Evolutionary conservation across 352 stramenopile genomes (phyloP).

Genomic region (Phytophthora citrophthora): DNA sequence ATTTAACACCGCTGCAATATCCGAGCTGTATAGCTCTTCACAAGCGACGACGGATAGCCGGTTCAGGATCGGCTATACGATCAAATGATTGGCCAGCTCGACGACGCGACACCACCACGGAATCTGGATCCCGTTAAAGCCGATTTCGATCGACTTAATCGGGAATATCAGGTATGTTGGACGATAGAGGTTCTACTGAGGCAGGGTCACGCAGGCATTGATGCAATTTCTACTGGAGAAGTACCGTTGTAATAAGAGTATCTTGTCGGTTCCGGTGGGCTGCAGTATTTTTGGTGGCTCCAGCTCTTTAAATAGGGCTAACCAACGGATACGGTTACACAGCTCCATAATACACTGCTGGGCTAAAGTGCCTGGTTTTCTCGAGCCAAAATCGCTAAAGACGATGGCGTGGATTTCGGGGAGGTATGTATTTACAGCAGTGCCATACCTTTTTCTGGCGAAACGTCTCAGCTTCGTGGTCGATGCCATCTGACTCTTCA

Average conservation of each 20-base stretch:
- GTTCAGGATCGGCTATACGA: constrained; percentile 10
- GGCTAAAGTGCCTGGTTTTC: too few relatives aligned
- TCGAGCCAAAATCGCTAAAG: too few relatives aligned
- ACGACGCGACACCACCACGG: constrained; percentile 3
- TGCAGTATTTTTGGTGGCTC: too few relatives aligned
- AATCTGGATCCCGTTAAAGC: not conserved
- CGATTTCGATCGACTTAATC: not conserved
- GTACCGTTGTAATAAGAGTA: not conserved
- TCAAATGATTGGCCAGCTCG: constrained; percentile 12
- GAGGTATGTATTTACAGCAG: not conserved
- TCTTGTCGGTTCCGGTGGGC: not conserved
- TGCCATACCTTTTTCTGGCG: constrained; percentile 13
- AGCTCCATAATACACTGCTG: too few relatives aligned
- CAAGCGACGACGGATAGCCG: constrained; percentile 4
- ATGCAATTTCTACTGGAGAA: not conserved
- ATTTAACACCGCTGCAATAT: too few relatives aligned
- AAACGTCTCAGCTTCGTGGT: constrained; percentile 28
- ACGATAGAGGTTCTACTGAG: constrained; percentile 5
- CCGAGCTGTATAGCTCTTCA: not conserved
- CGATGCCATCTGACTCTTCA: constrained; percentile 34
- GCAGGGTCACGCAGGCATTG: too few relatives aligned
- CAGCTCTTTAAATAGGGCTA: too few relatives aligned
- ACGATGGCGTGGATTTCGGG: not conserved
- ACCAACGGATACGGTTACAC: too few relatives aligned
- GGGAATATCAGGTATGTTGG: not conserved